Percentiles rank a stretch among this genome's conserved stretches.
These are phyloP conservation scores for Ophiocordyceps unilateralis DNA, from an alignment of 2,329 filamentous ascomycete genomes.

Conservation along the genomic window DNA sequence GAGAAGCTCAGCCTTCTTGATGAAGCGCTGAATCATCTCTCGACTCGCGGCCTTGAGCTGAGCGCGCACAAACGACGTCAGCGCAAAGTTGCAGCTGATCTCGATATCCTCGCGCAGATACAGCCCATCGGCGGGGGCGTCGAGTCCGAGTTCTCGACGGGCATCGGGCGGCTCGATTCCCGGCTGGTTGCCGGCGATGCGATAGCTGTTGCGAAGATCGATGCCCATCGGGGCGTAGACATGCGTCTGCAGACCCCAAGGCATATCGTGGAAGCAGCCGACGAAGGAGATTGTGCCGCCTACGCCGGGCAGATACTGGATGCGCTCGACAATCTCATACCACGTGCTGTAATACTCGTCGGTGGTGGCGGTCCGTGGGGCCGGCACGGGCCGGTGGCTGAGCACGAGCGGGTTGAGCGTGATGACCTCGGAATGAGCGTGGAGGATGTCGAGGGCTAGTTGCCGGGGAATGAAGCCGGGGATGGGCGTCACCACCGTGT, in stretches of 20 bases:
- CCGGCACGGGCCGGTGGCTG: conserved; percentile 42
- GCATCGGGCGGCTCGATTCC: conserved; percentile 41
- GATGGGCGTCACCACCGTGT: conserved; percentile 54
- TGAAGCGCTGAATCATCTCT: conserved; percentile 49
- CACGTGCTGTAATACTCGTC: conserved; percentile 60
- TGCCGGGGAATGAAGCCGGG: conserved; percentile 54
- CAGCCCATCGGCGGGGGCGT: conserved; percentile 44
- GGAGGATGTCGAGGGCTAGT: conserved; percentile 55
- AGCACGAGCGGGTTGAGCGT: conserved; percentile 53
- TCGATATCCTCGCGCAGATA: conserved; percentile 56
- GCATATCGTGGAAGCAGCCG: conserved; percentile 55
- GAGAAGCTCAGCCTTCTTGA: conserved; percentile 54
- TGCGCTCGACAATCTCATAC: conserved; percentile 56
- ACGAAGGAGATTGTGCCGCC: conserved; percentile 52
- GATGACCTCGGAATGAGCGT: conserved; percentile 54
- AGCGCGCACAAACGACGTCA: conserved; percentile 47
- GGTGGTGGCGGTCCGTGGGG: conserved; percentile 47
- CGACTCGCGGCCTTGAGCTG: conserved; percentile 50
- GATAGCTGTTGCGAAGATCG: conserved; percentile 51
- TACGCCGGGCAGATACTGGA: conserved; percentile 49
- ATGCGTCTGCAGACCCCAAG: conserved; percentile 55
- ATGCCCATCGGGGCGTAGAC: conserved; percentile 51
- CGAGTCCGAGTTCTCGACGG: conserved; percentile 42
- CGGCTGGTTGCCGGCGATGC: conserved; percentile 50
- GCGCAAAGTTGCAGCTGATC: conserved; percentile 49